These are phyloP conservation scores for Oryza meyeriana DNA, from an alignment of 176 grass and related monocot species.

Conservation along the genomic window DNA sequence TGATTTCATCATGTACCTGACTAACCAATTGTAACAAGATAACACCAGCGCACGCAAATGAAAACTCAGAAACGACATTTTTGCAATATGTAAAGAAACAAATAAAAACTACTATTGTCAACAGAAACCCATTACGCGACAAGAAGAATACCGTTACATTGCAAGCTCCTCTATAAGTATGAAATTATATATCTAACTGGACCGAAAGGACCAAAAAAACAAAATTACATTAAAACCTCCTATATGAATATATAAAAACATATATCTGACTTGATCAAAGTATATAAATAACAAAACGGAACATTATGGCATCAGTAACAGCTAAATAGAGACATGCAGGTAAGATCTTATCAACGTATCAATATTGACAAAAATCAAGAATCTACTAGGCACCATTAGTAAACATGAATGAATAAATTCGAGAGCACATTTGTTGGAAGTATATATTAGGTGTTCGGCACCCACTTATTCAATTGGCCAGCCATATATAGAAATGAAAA, in stretches of 20 bases:
- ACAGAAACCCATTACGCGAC: not conserved
- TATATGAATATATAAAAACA: not conserved
- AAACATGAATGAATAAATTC: not conserved
- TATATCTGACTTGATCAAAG: not conserved
- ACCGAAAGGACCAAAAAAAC: not conserved
- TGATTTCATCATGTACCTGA: not conserved
- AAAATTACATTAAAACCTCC: not conserved
- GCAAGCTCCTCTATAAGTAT: not conserved
- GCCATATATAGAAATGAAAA: constrained; percentile 13
- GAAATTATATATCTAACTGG: not conserved
- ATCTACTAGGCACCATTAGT: not conserved
- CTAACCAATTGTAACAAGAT: not conserved
- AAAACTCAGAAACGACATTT: not conserved
- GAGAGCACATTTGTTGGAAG: not conserved
- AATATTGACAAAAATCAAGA: constrained; percentile 8
- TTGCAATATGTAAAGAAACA: not conserved
- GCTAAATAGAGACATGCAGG: not conserved
- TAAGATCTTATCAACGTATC: constrained; percentile 21
- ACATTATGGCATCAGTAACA: not conserved
- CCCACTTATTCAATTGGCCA: not conserved
- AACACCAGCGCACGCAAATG: not conserved
- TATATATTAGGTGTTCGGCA: constrained; percentile 32
- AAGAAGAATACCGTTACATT: not conserved
- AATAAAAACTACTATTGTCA: not conserved
- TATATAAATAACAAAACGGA: not conserved